These are phyloP conservation scores for Citrullus mucosospermus DNA, from an alignment of 306 rosid genomes.

Conservation along the genomic window DNA sequence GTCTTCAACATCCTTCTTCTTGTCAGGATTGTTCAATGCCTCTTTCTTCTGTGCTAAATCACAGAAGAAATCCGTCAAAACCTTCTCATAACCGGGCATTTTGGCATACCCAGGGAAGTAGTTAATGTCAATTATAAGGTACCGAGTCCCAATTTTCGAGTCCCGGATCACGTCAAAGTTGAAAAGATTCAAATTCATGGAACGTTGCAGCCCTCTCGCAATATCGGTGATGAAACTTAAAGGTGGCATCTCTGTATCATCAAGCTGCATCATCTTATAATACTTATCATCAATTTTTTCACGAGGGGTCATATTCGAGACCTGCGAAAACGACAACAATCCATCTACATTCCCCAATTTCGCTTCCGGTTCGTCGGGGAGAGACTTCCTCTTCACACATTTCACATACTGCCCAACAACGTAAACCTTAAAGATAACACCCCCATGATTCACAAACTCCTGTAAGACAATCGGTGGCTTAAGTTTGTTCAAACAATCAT, in stretches of 20 bases:
- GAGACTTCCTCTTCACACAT: conserved; percentile 81
- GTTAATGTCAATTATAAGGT: conserved; percentile 80
- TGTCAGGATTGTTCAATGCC: neutral
- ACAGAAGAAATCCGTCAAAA: conserved; percentile 77
- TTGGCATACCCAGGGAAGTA: conserved; percentile 99
- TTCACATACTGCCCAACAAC: conserved; percentile 63
- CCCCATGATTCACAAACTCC: conserved; percentile 90
- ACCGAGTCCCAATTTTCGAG: conserved; percentile 57
- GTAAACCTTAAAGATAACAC: conserved; percentile 81
- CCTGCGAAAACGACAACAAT: conserved; percentile 68
- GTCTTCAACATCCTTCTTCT: conserved; percentile 4
- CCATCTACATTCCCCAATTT: conserved; percentile 41
- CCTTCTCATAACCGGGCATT: conserved; percentile 78
- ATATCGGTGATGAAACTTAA: conserved; percentile 44
- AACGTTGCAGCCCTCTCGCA: conserved; percentile 49
- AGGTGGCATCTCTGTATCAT: conserved; percentile 83
- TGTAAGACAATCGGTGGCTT: conserved; percentile 85
- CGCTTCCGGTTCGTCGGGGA: conserved; percentile 70
- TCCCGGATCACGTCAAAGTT: conserved; percentile 89
- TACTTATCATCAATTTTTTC: conserved; percentile 52
- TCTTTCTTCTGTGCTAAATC: conserved; percentile 36
- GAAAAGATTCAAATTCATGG: conserved; percentile 57
- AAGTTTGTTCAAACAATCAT: conserved; percentile 45
- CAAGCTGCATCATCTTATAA: conserved; percentile 63
- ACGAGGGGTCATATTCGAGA: conserved; percentile 50